Percentiles rank a stretch among this genome's conserved stretches.
Evolutionary conservation across 768 basidiomycete species (phyloP).

Genomic region (Flagelloscypha sp.): DNA sequence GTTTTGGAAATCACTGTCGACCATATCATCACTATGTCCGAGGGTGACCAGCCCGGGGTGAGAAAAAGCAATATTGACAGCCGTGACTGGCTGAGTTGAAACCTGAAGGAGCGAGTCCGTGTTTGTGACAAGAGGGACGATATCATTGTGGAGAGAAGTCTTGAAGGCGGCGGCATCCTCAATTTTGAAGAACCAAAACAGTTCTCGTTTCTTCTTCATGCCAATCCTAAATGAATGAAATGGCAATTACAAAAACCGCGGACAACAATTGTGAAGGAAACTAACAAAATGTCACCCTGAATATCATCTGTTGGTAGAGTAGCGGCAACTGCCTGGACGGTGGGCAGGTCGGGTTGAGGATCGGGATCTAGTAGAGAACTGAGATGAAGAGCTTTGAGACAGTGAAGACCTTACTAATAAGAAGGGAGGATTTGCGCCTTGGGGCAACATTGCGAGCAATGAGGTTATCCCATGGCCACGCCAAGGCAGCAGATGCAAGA

Average conservation of each 20-base stretch:
- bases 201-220: not conserved
- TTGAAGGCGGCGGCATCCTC: not conserved
- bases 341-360: constrained; percentile 12
- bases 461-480: no score
- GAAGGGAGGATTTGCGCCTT: no score
- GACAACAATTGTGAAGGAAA: no score
- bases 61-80: constrained; percentile 3
- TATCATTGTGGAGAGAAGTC: not conserved
- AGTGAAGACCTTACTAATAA: no score
- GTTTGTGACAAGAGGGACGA: not conserved
- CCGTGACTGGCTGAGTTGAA: constrained; percentile 8
- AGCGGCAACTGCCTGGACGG: constrained; percentile 8
- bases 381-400: no score
- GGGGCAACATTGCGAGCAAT: no score
- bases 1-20: not conserved
- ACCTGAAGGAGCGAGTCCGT: no score
- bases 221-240: no score
- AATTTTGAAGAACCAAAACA: not conserved
- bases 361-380: constrained; percentile 5
- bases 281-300: constrained; percentile 10
- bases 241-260: not conserved
- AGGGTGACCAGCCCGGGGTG: not conserved
- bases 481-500: no score
- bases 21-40: not conserved
- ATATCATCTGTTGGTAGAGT: constrained; percentile 12